Conservation (phyloP, 2,329 filamentous ascomycete genomes). For the Aspergillus sp. region DNA sequence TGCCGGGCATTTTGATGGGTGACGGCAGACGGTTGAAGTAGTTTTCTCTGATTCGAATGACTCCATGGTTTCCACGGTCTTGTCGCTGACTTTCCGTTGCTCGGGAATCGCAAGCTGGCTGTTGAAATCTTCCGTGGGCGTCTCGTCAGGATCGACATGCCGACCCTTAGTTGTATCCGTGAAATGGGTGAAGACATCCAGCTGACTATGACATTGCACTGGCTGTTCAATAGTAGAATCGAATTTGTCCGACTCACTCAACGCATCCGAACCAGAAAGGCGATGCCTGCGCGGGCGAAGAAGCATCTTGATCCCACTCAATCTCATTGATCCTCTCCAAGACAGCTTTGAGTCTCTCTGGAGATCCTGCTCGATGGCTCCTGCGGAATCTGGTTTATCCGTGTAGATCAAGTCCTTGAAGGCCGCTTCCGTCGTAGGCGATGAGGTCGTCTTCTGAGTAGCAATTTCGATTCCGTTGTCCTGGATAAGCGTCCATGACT, state of each 20-base stretch:
- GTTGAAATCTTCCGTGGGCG: background rate
- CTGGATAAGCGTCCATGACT: background rate
- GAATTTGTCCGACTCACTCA: background rate
- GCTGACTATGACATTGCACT: too few species aligned
- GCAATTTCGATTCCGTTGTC: background rate
- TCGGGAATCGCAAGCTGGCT: conserved; percentile 5
- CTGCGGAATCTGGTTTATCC: too few species aligned
- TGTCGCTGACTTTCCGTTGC: conserved; percentile 26
- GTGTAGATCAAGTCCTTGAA: too few species aligned
- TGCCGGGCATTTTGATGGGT: conserved; percentile 23
- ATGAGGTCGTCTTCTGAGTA: background rate
- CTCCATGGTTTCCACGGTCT: conserved; percentile 23
- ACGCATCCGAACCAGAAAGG: background rate
- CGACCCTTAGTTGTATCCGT: background rate
- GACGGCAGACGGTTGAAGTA: conserved; percentile 23
- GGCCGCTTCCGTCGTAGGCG: background rate
- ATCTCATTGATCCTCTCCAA: conserved; percentile 6
- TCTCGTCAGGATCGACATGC: background rate
- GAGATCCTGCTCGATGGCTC: background rate
- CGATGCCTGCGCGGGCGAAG: conserved; percentile 12
- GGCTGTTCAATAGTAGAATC: too few species aligned
- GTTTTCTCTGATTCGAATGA: conserved; percentile 12
- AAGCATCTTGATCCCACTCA: conserved; percentile 12
- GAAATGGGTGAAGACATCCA: too few species aligned
- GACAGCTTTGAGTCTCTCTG: conserved; percentile 3